phyloP scores from a whole-genome alignment of 345 rosid genomes.

The Reutealis trisperma region DNA sequence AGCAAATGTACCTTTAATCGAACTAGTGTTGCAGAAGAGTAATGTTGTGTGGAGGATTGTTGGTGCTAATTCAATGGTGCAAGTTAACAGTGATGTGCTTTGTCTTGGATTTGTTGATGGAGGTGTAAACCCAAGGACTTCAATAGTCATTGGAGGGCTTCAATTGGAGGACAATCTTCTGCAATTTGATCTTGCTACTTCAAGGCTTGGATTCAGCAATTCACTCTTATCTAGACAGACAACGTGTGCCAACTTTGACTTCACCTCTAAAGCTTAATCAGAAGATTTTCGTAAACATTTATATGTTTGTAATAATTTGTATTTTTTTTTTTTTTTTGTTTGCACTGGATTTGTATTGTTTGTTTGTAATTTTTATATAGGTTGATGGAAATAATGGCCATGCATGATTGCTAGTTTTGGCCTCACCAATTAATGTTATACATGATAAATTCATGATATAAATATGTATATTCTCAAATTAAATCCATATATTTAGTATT shows the following conservation, averaged over 20 bases:
- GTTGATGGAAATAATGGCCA: background rate
- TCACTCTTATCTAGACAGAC: constrained; percentile 14
- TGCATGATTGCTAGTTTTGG: background rate
- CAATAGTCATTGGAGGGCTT: constrained; percentile 29
- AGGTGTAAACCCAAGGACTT: constrained; percentile 20
- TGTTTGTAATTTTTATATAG: background rate
- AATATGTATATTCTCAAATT: too few relatives aligned
- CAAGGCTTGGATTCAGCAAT: constrained; percentile 32
- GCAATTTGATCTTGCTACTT: constrained; percentile 32
- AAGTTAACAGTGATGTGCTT: background rate
- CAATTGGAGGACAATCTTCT: constrained; percentile 33
- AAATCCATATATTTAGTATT: too few relatives aligned
- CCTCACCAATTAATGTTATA: background rate
- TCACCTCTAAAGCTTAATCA: constrained; percentile 13
- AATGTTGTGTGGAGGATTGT: constrained; percentile 6
- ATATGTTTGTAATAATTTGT: too few relatives aligned
- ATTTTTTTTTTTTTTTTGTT: too few relatives aligned
- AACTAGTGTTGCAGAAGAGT: constrained; percentile 15
- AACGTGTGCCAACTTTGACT: constrained; percentile 22
- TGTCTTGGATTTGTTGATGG: constrained; percentile 26
- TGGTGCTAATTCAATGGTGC: constrained; percentile 19
- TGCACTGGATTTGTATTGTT: background rate
- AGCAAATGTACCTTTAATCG: constrained; percentile 11
- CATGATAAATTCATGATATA: too few relatives aligned
- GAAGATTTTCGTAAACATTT: too few relatives aligned